Base-by-base conservation (phyloP, 176 grass and related monocot species). In the Poa pratensis region DNA sequence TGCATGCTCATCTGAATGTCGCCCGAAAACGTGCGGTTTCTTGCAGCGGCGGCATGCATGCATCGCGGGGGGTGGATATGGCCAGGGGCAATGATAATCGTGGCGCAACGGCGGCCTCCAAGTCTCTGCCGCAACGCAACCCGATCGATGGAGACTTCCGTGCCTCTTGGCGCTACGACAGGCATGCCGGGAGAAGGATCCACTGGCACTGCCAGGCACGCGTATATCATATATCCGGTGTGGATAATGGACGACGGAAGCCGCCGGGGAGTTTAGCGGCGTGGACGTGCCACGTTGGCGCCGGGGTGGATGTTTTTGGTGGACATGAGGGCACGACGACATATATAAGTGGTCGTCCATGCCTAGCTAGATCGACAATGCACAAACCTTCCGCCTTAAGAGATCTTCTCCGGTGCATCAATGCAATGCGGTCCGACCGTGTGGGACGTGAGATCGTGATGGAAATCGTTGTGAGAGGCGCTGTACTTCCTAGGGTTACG, bases 91-190 rank as follows among this genome's bases (percentile, higher is more conserved):
- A 73, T 74, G 43, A 37, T 37, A 66, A 65, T 81, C 52, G 80
- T 87, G 88, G 84, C 88, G 57, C 66, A 68, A 67, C 80, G 27
- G 67, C 66, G 27, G 75, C 80, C 84, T 74, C 40, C 14, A 83
- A 87, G 84, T 83, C 27, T 59, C 78, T 5, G 23, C 40, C 40
- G 40, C 40, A 42, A 42, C 40, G 40, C 40, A 42, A 42, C 40
- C 40, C 7, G 40, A 49, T 49, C 46, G 66, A 51, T 32, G 17
- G 12, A 7, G 78, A 43, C 37, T 46, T 45, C 9, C 71, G 23
- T 37, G 49, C 69, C 69, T 75, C n/a, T 64, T 6, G 61, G 61
- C 61, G 26, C 61, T 6, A 14, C 61, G 61, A 83, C 83, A 82
- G 45, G 79, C 79, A 54, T 8, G 46, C 26, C 46, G 58, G 73